These are phyloP conservation scores for Spathaspora girioi DNA, from an alignment of 805 yeast genomes.

Conservation along the genomic window DNA sequence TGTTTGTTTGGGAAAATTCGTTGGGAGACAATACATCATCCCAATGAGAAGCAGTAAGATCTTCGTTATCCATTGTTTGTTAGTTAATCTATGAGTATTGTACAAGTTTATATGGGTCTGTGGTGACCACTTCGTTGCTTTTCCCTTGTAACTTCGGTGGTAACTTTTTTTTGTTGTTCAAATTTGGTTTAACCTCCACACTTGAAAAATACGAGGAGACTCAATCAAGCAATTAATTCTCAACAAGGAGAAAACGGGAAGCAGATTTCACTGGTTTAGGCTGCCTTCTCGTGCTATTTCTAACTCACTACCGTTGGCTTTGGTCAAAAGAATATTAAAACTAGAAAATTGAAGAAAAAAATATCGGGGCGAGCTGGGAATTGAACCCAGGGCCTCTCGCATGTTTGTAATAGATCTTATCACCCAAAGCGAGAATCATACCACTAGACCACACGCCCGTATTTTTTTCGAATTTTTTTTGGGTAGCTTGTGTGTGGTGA, in stretches of 20 bases:
- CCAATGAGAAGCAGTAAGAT: conserved; percentile 57
- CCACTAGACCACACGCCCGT: conserved; percentile 36
- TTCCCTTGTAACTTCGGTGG: neutral
- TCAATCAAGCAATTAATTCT: neutral
- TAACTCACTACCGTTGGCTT: too few species aligned
- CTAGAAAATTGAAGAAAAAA: neutral
- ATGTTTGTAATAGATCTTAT: conserved; percentile 4
- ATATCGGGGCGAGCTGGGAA: conserved; percentile 48
- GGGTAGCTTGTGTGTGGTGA: neutral
- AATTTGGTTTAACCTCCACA: neutral
- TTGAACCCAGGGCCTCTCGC: conserved; percentile 65
- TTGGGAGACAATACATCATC: conserved; percentile 49
- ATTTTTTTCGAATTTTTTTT: neutral
- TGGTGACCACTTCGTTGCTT: neutral
- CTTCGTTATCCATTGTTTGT: conserved; percentile 41
- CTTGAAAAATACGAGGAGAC: neutral
- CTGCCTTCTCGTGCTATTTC: too few species aligned
- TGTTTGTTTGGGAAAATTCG: neutral
- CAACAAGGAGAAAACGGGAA: neutral
- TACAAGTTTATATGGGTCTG: neutral
- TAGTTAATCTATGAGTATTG: neutral
- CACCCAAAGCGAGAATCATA: conserved; percentile 36
- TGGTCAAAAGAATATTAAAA: neutral
- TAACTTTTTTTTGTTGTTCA: neutral
- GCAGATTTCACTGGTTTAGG: too few species aligned